These are phyloP conservation scores for Alloteropsis angusta DNA, from an alignment of 202 grass and related monocot species.

Conservation along the genomic window DNA sequence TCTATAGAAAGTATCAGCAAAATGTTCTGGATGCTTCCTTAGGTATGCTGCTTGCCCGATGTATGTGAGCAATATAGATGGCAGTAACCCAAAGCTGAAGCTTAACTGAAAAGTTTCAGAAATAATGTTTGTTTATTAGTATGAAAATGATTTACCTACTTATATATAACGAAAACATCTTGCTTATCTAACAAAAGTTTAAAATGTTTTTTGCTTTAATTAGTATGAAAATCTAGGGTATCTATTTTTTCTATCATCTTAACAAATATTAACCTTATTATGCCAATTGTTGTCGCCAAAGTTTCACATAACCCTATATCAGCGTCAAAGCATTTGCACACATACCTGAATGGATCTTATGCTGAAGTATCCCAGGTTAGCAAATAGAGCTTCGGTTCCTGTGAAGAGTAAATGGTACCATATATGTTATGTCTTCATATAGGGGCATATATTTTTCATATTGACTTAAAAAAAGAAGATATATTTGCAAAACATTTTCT, in stretches of 20 bases:
- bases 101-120: slow-evolving; percentile 20
- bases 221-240: background rate
- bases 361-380: slow-evolving; percentile 35
- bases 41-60: slow-evolving; percentile 33
- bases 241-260: background rate
- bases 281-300: background rate
- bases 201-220: background rate
- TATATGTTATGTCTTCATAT: background rate
- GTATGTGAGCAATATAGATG: slow-evolving; percentile 31
- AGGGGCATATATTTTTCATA: background rate
- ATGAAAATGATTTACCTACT: background rate
- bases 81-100: slow-evolving; percentile 19
- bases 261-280: background rate
- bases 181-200: background rate
- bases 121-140: background rate
- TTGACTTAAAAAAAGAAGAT: background rate
- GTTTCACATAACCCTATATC: background rate
- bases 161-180: background rate
- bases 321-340: background rate
- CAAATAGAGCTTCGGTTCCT: slow-evolving; percentile 37
- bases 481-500: background rate
- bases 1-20: slow-evolving; percentile 14
- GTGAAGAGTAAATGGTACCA: background rate
- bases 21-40: slow-evolving; percentile 4
- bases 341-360: slow-evolving; percentile 34